These are phyloP conservation scores for Inonotus hispidus DNA, from an alignment of 1,284 basidiomycete genomes.

Conservation along the genomic window DNA sequence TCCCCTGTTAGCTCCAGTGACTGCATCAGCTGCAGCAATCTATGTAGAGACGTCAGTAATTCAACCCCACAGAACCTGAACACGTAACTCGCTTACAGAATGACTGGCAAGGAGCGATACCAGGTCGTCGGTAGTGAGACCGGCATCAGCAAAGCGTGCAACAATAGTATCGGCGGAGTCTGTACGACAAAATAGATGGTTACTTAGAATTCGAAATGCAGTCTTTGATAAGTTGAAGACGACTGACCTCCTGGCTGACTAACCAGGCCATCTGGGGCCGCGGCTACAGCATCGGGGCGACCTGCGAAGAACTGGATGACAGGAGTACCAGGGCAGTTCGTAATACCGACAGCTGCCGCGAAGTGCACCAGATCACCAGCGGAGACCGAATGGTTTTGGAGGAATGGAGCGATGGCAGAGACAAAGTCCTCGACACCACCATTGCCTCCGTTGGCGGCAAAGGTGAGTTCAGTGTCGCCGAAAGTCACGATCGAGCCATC, in stretches of 20 bases:
- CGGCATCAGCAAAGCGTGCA: constrained; percentile 35
- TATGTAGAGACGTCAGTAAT: too few relatives aligned
- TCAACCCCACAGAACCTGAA: too few relatives aligned
- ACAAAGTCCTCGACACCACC: constrained; percentile 35
- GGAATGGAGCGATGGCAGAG: constrained; percentile 29
- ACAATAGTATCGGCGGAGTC: constrained; percentile 36
- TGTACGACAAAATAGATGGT: background rate
- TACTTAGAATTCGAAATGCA: constrained; percentile 12
- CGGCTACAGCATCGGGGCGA: constrained; percentile 27
- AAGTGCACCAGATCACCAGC: constrained; percentile 25
- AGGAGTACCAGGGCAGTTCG: constrained; percentile 39
- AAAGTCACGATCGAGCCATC: constrained; percentile 38
- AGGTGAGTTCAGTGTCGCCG: constrained; percentile 22
- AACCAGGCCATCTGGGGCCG: constrained; percentile 34
- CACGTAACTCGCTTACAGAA: constrained; percentile 16
- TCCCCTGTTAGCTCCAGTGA: constrained; percentile 28
- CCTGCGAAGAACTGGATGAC: constrained; percentile 35
- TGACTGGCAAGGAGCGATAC: constrained; percentile 40
- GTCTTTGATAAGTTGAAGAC: constrained; percentile 10
- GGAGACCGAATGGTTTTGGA: constrained; percentile 23
- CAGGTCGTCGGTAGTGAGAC: constrained; percentile 35
- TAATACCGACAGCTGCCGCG: constrained; percentile 26
- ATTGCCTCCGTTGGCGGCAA: constrained; percentile 26
- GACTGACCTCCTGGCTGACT: constrained; percentile 33
- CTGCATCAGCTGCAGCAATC: constrained; percentile 32